Conservation (phyloP, 2,329 filamentous ascomycete species). For the Penicillium palitans region DNA sequence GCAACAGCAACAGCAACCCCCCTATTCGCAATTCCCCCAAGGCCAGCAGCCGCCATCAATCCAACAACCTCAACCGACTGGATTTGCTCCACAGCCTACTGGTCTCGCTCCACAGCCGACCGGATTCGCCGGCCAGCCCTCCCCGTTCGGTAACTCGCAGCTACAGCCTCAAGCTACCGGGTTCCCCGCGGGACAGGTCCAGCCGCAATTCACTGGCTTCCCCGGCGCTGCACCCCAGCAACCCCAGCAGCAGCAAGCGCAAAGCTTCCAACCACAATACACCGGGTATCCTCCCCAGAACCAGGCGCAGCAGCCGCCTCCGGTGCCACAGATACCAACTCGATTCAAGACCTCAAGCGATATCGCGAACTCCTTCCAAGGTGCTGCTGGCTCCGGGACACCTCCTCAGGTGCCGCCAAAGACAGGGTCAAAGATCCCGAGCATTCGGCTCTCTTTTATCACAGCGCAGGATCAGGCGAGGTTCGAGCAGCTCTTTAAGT, state of each 20-base stretch:
- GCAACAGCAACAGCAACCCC: constrained; percentile 48
- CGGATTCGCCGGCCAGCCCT: constrained; percentile 56
- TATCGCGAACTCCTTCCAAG: constrained; percentile 64
- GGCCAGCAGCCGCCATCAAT: constrained; percentile 54
- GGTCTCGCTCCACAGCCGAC: constrained; percentile 57
- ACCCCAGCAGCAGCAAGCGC: constrained; percentile 46
- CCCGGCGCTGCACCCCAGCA: constrained; percentile 38
- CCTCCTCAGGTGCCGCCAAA: constrained; percentile 65
- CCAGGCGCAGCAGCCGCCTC: constrained; percentile 36
- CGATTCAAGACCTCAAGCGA: constrained; percentile 65
- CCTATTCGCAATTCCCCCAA: constrained; percentile 42
- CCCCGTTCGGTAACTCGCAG: constrained; percentile 53
- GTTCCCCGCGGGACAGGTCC: constrained; percentile 54
- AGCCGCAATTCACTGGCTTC: constrained; percentile 52
- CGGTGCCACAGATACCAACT: constrained; percentile 41
- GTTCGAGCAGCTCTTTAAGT: constrained; percentile 97
- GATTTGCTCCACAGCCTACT: constrained; percentile 49
- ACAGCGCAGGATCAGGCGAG: constrained; percentile 92
- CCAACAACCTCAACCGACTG: constrained; percentile 54
- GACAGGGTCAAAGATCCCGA: constrained; percentile 75
- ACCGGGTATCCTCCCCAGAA: constrained; percentile 55
- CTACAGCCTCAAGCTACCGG: constrained; percentile 70
- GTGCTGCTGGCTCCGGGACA: constrained; percentile 40
- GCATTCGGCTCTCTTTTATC: constrained; percentile 91
- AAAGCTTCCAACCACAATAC: constrained; percentile 55